These are phyloP conservation scores for Mentha longifolia DNA, from an alignment of 257 asterid genomes.

Conservation along the genomic window DNA sequence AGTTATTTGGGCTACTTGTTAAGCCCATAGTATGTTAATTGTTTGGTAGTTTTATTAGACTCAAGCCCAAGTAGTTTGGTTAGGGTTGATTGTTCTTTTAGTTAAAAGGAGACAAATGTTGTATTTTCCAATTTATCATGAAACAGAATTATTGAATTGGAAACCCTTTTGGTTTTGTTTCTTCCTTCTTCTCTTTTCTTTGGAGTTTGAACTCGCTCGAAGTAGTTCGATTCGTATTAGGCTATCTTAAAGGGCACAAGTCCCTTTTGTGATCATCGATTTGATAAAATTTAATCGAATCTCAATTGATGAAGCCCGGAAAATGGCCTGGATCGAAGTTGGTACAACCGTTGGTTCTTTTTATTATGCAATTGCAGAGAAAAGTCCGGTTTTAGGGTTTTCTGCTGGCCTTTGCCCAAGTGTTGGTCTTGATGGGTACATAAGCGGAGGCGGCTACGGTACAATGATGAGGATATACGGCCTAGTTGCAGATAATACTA, in stretches of 20 bases:
- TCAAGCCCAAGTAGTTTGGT: too few relatives aligned
- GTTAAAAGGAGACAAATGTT: too few relatives aligned
- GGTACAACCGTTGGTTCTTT: constrained; percentile 12
- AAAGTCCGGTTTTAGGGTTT: constrained; percentile 13
- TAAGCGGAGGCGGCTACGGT: constrained; percentile 30
- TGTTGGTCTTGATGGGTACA: constrained; percentile 16
- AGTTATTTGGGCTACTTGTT: too few relatives aligned
- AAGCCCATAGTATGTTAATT: too few relatives aligned
- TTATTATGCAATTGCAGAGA: constrained; percentile 8
- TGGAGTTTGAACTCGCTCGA: too few relatives aligned
- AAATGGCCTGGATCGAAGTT: constrained; percentile 15
- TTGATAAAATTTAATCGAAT: constrained; percentile 8
- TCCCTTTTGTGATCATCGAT: constrained; percentile 19
- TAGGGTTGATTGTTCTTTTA: too few relatives aligned
- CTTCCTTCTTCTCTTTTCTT: too few relatives aligned
- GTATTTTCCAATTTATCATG: too few relatives aligned
- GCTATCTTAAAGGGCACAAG: constrained; percentile 7
- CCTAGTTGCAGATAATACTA: neutral
- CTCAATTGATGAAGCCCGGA: neutral
- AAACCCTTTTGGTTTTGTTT: too few relatives aligned
- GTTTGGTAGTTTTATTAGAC: too few relatives aligned
- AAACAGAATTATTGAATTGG: too few relatives aligned
- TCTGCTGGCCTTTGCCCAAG: neutral
- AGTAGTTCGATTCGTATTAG: too few relatives aligned
- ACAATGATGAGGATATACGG: constrained; percentile 10